These are phyloP conservation scores for Fusarium longipes DNA, from an alignment of 2,329 filamentous ascomycete genomes.

Conservation along the genomic window DNA sequence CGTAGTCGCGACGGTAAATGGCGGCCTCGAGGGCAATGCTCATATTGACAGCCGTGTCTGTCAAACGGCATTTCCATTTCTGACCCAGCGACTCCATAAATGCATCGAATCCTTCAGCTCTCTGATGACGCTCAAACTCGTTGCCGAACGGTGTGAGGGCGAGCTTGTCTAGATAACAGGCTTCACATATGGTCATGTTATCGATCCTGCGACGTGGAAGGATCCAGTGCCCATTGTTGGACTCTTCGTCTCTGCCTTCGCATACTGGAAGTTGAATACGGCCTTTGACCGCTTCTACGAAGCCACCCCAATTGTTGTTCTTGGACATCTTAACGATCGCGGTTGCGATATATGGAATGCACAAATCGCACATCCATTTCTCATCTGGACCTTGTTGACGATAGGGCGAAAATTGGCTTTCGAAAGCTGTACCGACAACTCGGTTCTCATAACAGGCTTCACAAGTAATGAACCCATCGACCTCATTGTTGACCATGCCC, in stretches of 20 bases:
- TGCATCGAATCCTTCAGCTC: constrained; percentile 37
- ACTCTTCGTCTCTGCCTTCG: constrained; percentile 43
- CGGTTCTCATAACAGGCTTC: constrained; percentile 54
- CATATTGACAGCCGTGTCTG: constrained; percentile 38
- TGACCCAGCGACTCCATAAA: constrained; percentile 39
- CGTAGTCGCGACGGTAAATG: constrained; percentile 42
- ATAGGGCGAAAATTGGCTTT: constrained; percentile 46
- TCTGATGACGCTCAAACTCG: constrained; percentile 44
- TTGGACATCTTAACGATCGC: constrained; percentile 34
- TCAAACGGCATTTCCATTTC: constrained; percentile 44
- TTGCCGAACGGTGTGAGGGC: constrained; percentile 45
- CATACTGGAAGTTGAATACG: constrained; percentile 46
- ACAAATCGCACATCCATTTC: constrained; percentile 51
- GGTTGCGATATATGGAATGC: constrained; percentile 43
- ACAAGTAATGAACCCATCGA: constrained; percentile 52
- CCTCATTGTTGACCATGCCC: constrained; percentile 43
- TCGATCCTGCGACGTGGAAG: constrained; percentile 40
- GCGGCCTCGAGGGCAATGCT: constrained; percentile 44
- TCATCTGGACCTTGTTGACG: constrained; percentile 43
- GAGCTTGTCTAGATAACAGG: constrained; percentile 52
- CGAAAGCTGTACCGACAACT: constrained; percentile 47
- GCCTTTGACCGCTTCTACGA: constrained; percentile 38
- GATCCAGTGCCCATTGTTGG: constrained; percentile 46
- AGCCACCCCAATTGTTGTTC: constrained; percentile 48
- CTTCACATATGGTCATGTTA: constrained; percentile 48